phyloP scores from a whole-genome alignment of 1,139 yeast species.

The Wickerhamomyces sp. region DNA sequence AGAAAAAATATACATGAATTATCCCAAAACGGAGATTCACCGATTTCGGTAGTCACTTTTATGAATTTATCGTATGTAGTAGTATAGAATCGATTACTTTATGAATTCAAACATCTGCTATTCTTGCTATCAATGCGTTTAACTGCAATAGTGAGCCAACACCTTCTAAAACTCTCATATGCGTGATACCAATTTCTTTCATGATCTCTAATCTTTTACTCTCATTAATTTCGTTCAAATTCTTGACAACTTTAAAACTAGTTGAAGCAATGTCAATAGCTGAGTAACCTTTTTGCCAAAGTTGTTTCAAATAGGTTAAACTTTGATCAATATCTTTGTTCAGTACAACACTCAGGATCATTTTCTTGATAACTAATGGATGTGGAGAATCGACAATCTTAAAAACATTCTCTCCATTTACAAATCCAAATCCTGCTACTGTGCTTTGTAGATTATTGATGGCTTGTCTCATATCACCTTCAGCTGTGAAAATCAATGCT shows the following conservation, averaged over 20 bases:
- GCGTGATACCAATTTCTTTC: conserved; percentile 82
- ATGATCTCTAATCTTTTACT: conserved; percentile 67
- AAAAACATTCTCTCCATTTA: conserved; percentile 86
- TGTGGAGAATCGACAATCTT: conserved; percentile 97
- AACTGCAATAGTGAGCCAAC: conserved; percentile 83
- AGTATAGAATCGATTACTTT: no score
- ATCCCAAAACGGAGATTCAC: background rate
- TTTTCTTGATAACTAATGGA: conserved; percentile 77
- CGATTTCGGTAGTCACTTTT: background rate
- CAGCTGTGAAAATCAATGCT: conserved; percentile 93
- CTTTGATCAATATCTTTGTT: conserved; percentile 59
- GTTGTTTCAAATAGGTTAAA: conserved; percentile 48
- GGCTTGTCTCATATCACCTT: conserved; percentile 99
- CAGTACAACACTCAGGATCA: conserved; percentile 54
- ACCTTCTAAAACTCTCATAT: conserved; percentile 91
- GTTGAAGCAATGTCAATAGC: conserved; percentile 92
- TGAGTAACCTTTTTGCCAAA: conserved; percentile 90
- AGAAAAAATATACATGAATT: no score
- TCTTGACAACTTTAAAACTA: conserved; percentile 81
- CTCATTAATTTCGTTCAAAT: conserved; percentile 63
- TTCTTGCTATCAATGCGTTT: conserved; percentile 74
- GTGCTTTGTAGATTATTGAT: conserved; percentile 91
- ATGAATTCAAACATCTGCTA: no score
- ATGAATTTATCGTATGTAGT: no score
- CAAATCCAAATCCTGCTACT: conserved; percentile 88